Percentiles rank a stretch among this genome's conserved stretches.
These are phyloP conservation scores for Theileria equi DNA, from an alignment of 169 alveolate species.

Conservation along the genomic window DNA sequence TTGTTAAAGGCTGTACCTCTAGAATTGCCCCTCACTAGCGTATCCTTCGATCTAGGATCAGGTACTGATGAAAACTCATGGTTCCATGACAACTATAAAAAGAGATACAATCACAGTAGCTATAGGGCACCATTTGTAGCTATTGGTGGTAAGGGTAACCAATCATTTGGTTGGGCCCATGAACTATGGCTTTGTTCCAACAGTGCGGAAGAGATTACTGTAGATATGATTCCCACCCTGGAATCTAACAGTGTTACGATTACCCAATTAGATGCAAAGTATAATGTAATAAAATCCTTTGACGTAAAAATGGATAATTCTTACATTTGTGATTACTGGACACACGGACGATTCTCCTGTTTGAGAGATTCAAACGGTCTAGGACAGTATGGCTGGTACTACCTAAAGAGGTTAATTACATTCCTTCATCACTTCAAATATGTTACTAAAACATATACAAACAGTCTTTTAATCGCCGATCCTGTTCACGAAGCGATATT, in stretches of 20 bases:
- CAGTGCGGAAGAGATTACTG: constrained; percentile 23
- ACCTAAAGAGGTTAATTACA: constrained; percentile 60
- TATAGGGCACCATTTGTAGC: constrained; percentile 26
- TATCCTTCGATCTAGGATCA: no score
- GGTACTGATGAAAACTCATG: not conserved
- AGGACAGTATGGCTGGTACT: constrained; percentile 77
- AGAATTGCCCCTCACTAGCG: no score
- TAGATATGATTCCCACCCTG: constrained; percentile 55
- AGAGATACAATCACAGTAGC: not conserved
- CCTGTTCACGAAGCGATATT: constrained; percentile 25
- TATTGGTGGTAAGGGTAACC: constrained; percentile 22
- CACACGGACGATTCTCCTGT: constrained; percentile 67
- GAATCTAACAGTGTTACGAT: constrained; percentile 32
- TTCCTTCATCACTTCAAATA: constrained; percentile 37
- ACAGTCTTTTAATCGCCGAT: constrained; percentile 39
- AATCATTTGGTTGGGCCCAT: constrained; percentile 20
- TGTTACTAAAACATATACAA: constrained; percentile 47
- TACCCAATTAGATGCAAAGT: constrained; percentile 37
- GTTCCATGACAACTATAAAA: not conserved
- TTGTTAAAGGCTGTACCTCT: no score
- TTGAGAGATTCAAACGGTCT: constrained; percentile 68
- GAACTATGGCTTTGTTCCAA: constrained; percentile 41
- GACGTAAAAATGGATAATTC: constrained; percentile 60
- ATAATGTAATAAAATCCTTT: constrained; percentile 19
- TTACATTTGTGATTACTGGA: constrained; percentile 70